phyloP scores from a whole-genome alignment of 805 yeast genomes.

The Hanseniaspora lindneri region DNA sequence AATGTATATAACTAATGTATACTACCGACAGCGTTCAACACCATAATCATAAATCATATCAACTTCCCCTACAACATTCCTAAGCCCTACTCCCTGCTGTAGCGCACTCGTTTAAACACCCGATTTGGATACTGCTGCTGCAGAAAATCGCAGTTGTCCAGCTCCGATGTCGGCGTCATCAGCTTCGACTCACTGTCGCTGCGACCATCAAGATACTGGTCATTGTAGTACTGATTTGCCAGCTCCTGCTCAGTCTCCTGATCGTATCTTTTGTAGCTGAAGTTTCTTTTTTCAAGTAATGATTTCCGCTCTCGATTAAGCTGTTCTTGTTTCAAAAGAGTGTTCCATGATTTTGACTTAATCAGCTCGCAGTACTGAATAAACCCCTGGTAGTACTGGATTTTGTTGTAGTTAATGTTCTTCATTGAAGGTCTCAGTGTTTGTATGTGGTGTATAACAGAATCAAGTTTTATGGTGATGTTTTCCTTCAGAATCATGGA shows the following conservation, averaged over 20 bases:
- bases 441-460: conserved; percentile 26
- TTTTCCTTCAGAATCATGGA: conserved; percentile 24
- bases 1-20: too few species aligned
- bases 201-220: neutral
- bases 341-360: conserved; percentile 14
- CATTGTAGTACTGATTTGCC: conserved; percentile 1
- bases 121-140: conserved; percentile 6
- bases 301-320: conserved; percentile 7
- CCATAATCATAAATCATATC: too few species aligned
- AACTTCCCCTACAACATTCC: too few species aligned
- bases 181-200: conserved; percentile 2
- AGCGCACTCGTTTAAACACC: conserved; percentile 7
- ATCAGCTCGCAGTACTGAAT: conserved; percentile 15
- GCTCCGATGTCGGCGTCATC: conserved; percentile 7
- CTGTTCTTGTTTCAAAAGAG: conserved; percentile 1
- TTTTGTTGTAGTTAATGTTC: conserved; percentile 17
- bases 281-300: conserved; percentile 1
- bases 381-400: conserved; percentile 13
- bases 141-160: conserved; percentile 3
- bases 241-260: neutral
- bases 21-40: too few species aligned
- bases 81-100: neutral
- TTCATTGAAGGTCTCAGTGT: conserved; percentile 22
- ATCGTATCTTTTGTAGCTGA: conserved; percentile 6
- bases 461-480: conserved; percentile 20